Evolutionary conservation across 2,329 filamentous ascomycete genomes (phyloP).

Genomic region (Emergomyces africanus): DNA sequence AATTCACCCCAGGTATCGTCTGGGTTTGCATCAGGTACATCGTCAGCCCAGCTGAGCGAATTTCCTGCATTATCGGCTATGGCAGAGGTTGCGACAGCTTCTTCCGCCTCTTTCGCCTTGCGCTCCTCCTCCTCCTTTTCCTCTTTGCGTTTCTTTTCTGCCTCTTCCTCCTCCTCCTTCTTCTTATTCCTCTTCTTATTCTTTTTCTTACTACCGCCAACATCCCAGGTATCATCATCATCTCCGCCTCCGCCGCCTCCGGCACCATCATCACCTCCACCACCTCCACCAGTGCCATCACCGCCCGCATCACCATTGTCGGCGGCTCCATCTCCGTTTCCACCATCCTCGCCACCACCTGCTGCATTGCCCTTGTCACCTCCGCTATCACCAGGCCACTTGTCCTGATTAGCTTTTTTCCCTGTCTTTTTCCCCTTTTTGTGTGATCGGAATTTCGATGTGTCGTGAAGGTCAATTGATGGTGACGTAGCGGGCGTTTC

Average conservation of each 20-base stretch:
- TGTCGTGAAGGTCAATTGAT: conserved; percentile 8
- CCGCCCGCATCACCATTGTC: too few species aligned
- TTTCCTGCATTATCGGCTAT: conserved; percentile 19
- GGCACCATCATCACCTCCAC: background rate
- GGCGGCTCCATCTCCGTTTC: conserved; percentile 2
- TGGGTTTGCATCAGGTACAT: conserved; percentile 24
- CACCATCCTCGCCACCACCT: conserved; percentile 2
- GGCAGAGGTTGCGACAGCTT: conserved; percentile 14
- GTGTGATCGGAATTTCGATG: conserved; percentile 7
- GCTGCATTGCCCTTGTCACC: conserved; percentile 4
- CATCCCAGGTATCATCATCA: conserved; percentile 6
- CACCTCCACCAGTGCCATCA: conserved; percentile 4
- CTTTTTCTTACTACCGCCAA: conserved; percentile 8
- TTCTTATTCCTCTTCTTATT: conserved; percentile 10
- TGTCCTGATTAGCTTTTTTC: conserved; percentile 4
- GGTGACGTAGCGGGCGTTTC: background rate
- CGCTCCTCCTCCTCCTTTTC: conserved; percentile 1
- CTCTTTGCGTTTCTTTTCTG: conserved; percentile 1
- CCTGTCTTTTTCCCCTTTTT: conserved; percentile 1
- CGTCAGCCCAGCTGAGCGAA: conserved; percentile 35
- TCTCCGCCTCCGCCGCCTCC: conserved; percentile 5
- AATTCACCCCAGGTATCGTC: conserved; percentile 41
- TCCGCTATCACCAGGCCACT: background rate
- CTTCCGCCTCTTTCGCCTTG: conserved; percentile 2
- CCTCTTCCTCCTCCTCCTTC: conserved; percentile 5